Evolutionary conservation across 1,284 basidiomycete species (phyloP).

Genomic region (Sphaerobolus stellatus): DNA sequence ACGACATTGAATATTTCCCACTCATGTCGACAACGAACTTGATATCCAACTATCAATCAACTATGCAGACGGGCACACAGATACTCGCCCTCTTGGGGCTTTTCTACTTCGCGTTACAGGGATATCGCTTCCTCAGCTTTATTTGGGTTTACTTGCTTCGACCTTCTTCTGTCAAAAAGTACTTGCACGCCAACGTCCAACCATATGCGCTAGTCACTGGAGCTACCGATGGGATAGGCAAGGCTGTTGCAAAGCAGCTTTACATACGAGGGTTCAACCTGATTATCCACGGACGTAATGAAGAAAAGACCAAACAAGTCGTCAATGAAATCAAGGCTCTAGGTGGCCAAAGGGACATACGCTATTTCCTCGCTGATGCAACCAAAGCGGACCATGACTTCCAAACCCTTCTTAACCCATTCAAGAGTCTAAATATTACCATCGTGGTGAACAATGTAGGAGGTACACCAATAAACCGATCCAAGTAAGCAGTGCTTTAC

Average conservation of each 20-base stretch:
- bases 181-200: too few relatives aligned
- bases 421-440: conserved; percentile 5
- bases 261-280: conserved; percentile 8
- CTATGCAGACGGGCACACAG: too few relatives aligned
- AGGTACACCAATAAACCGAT: neutral
- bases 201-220: conserved; percentile 11
- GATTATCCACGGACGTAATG: conserved; percentile 10
- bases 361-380: conserved; percentile 9
- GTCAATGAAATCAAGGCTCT: conserved; percentile 4
- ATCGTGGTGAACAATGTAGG: conserved; percentile 9
- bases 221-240: conserved; percentile 9
- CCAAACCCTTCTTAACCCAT: conserved; percentile 1
- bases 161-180: too few relatives aligned
- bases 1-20: too few relatives aligned
- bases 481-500: neutral
- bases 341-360: conserved; percentile 1
- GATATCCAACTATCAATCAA: too few relatives aligned
- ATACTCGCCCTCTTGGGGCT: too few relatives aligned
- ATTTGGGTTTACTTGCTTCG: too few relatives aligned
- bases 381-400: conserved; percentile 2
- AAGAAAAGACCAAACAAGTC: conserved; percentile 2
- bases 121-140: too few relatives aligned
- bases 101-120: too few relatives aligned
- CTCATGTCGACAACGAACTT: too few relatives aligned
- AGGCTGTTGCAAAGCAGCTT: conserved; percentile 8